Base-by-base conservation (phyloP, 2,329 filamentous ascomycete genomes). In the Colletotrichum tropicale region DNA sequence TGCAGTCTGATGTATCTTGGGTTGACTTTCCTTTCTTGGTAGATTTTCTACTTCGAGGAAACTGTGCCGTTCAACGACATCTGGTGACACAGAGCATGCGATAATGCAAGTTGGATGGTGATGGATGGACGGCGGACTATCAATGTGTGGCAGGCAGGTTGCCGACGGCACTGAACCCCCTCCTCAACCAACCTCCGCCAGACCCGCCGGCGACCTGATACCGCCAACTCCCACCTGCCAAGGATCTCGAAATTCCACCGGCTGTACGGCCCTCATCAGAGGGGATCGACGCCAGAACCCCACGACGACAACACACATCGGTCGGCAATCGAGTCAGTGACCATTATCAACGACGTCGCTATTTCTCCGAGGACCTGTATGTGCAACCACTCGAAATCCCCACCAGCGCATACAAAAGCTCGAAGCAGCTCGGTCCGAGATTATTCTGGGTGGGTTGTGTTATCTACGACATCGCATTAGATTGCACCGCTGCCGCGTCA, bases 401-500 rank as follows among this genome's bases (percentile, higher is more conserved):
- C 43, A 48, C 43, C 3, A 0, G 43, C 43, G 43, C 43, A 7
- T 12, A 21, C 4, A 48, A 0, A 48, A 8, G 43, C 43, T 48
- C 2, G 43, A 48, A 48, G 43, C 58, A 58, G 26, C 28, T 58
- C 66, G 65, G 65, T 68, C 66, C 66, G 52, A 58, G 52, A 34
- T 55, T 61, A 30, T 24, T 38, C 8, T 8, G 43, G 26, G 24
- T 67, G 65, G 65, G 28, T 61, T 30, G 48, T 30, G 48, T 16
- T 32, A 38, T 16, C 30, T 30, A 34, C 36, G 16, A 13, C n/a
- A 43, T 72, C 28, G 7, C 55, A 58, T 58, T 13, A 52, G 28
- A 56, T 64, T 36, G 48, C 48, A 48, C 43, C 43, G 43, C n/a
- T 34, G 66, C 61, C 52, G 38, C 68, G 68, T 38, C 67, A 75